phyloP scores from a whole-genome alignment of 1,284 basidiomycete species.

The Malassezia sympodialis region DNA sequence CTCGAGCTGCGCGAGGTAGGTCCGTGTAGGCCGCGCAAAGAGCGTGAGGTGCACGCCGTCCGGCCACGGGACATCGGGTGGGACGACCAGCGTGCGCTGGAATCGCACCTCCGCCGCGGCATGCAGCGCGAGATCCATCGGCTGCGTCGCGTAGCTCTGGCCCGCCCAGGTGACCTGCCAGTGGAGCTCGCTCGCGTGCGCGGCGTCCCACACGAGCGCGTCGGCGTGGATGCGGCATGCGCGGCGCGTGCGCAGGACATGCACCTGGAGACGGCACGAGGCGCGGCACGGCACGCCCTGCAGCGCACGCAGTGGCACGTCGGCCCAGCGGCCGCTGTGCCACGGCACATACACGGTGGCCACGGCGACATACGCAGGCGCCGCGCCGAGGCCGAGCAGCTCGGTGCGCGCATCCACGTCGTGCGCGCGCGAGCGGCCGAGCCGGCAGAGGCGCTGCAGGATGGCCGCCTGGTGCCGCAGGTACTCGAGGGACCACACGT shows the following conservation, averaged over 20 bases:
- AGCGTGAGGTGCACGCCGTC: neutral
- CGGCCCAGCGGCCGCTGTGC: neutral
- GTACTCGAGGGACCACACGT: neutral
- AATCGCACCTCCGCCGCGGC: neutral
- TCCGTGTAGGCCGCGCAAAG: constrained; percentile 3
- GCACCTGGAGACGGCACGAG: neutral
- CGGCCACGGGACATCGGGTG: neutral
- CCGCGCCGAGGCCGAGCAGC: neutral
- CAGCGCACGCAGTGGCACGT: neutral
- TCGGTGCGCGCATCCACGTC: neutral
- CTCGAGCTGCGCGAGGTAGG: neutral
- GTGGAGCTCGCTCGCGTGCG: neutral
- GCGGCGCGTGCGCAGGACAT: constrained; percentile 38
- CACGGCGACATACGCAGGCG: neutral
- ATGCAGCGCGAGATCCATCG: neutral
- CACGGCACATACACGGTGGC: neutral
- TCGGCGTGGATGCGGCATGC: neutral
- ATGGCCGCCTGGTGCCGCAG: neutral
- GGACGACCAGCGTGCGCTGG: neutral
- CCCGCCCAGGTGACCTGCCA: neutral
- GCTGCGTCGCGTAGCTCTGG: constrained; percentile 3
- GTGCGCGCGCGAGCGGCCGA: neutral
- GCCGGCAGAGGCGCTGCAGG: neutral
- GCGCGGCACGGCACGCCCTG: neutral
- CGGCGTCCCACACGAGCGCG: neutral